Percentiles rank a stretch among this genome's conserved stretches.
These are phyloP conservation scores for Neospora caninum DNA, from an alignment of 169 alveolate genomes.

Conservation along the genomic window DNA sequence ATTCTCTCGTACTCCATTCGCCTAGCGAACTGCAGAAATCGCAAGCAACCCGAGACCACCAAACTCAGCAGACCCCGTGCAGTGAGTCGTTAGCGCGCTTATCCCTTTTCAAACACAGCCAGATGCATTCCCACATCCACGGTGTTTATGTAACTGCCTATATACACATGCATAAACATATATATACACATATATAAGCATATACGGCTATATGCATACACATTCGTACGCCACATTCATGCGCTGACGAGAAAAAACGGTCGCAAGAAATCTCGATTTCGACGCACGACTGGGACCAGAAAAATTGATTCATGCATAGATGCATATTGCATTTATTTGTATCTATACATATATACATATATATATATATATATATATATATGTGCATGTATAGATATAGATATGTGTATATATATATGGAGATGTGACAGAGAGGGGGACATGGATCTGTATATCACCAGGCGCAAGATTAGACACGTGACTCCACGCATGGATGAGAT, in stretches of 20 bases:
- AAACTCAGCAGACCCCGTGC: not conserved
- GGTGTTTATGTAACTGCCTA: not conserved
- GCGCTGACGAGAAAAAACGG: no score
- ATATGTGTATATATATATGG: constrained; percentile 5
- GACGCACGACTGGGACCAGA: no score
- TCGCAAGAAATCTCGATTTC: no score
- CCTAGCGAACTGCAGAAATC: not conserved
- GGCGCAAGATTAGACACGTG: no score
- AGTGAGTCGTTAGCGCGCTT: not conserved
- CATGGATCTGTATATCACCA: no score
- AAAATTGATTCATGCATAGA: not conserved
- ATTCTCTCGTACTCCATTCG: constrained; percentile 26
- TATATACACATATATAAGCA: not conserved
- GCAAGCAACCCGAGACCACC: not conserved
- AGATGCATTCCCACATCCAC: no score
- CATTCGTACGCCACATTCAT: no score
- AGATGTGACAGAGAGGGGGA: no score
- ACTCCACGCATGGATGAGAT: no score
- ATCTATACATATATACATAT: not conserved
- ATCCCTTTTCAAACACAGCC: no score
- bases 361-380: not conserved
- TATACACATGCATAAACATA: not conserved
- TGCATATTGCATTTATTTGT: not conserved
- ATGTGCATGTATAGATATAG: not conserved
- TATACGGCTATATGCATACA: not conserved